Conservation (phyloP, 495 filamentous ascomycete genomes). For the Hypomontagnella submonticulosa region DNA sequence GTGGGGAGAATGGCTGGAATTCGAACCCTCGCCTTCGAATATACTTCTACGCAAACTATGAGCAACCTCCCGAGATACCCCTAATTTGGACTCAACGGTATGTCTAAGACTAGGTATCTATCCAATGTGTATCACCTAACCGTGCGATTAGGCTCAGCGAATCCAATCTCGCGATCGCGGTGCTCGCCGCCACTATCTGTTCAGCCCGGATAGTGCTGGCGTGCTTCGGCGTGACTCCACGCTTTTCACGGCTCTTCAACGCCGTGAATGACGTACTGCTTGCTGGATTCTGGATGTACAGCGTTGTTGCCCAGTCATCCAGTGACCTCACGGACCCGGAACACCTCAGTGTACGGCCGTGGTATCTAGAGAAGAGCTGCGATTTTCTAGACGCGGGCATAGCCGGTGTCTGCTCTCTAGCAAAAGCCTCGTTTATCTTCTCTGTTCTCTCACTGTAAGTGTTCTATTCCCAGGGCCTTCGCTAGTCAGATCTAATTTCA, state of each 20-base stretch:
- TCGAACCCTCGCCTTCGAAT: conserved; percentile 44
- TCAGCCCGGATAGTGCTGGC: conserved; percentile 14
- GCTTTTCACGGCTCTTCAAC: conserved; percentile 10
- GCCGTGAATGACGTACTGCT: conserved; percentile 34
- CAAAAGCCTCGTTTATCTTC: conserved; percentile 35
- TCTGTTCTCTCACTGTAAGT: conserved; percentile 43
- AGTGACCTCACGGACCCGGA: conserved; percentile 32
- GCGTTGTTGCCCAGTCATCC: conserved; percentile 36
- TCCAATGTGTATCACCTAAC: conserved; percentile 12
- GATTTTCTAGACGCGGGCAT: conserved; percentile 1
- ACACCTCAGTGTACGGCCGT: conserved; percentile 35
- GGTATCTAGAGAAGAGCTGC: conserved; percentile 38
- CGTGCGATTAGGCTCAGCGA: conserved; percentile 19
- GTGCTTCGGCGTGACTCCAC: conserved; percentile 5
- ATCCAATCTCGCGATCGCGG: conserved; percentile 33
- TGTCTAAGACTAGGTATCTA: conserved; percentile 1
- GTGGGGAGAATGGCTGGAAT: conserved; percentile 44
- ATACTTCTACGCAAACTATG: conserved; percentile 48
- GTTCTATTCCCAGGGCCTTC: background rate
- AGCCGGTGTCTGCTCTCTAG: conserved; percentile 23
- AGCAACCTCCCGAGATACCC: conserved; percentile 40
- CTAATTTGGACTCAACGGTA: conserved; percentile 45
- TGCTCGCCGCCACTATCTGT: conserved; percentile 26
- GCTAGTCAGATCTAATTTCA: background rate
- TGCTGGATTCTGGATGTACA: conserved; percentile 42